These are phyloP conservation scores for Aspergillus fijiensis DNA, from an alignment of 2,329 filamentous ascomycete species.

Conservation along the genomic window DNA sequence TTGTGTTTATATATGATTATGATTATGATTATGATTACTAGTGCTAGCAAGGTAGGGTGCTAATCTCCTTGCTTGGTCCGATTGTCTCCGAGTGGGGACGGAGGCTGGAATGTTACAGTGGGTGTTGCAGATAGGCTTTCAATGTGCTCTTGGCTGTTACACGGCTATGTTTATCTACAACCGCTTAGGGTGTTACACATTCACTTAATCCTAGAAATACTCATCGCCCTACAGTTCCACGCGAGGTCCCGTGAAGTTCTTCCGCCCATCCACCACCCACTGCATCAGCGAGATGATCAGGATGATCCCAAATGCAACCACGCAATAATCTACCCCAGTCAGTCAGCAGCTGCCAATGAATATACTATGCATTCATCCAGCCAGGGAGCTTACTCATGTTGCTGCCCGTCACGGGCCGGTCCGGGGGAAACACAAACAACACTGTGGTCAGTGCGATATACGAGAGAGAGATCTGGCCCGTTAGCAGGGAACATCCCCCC, in stretches of 20 bases:
- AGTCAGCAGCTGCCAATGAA: not conserved
- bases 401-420: slow-evolving; percentile 59
- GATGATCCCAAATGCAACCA: slow-evolving; percentile 58
- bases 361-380: not conserved
- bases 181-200: too few relatives aligned
- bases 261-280: slow-evolving; percentile 60
- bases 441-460: slow-evolving; percentile 70
- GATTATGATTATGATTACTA: not conserved
- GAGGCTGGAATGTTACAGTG: not conserved
- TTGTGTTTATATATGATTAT: not conserved
- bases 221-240: not conserved
- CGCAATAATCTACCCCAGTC: slow-evolving; percentile 34
- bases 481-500: slow-evolving; percentile 7
- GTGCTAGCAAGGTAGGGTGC: not conserved
- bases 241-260: slow-evolving; percentile 57
- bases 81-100: not conserved
- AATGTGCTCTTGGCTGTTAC: too few relatives aligned
- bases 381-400: slow-evolving; percentile 62
- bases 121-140: not conserved
- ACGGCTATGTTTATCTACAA: too few relatives aligned
- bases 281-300: slow-evolving; percentile 57
- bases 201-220: too few relatives aligned
- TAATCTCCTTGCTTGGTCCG: not conserved
- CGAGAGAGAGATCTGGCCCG: slow-evolving; percentile 50
- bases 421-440: slow-evolving; percentile 71